Conservation (phyloP, 768 basidiomycete species). For the Daedaleopsis sinensis region DNA sequence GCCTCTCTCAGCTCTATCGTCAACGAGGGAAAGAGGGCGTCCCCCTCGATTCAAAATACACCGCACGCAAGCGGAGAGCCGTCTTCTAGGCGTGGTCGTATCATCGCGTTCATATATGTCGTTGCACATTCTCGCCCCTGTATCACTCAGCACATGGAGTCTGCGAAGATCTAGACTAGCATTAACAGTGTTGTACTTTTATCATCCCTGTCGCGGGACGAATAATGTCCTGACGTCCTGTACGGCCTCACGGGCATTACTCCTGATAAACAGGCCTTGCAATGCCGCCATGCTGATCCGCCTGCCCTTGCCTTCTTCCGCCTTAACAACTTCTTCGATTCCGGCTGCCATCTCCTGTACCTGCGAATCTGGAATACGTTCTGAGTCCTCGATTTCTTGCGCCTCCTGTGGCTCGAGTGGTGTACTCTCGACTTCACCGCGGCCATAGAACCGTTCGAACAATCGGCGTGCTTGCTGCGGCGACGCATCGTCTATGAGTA, state of each 20-base stretch:
- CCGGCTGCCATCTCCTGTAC: slow-evolving; percentile 50
- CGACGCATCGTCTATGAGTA: slow-evolving; percentile 85
- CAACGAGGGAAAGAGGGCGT: slow-evolving; percentile 85
- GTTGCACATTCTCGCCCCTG: neutral
- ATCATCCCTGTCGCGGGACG: slow-evolving; percentile 6
- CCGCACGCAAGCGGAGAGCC: slow-evolving; percentile 84
- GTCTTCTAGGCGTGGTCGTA: slow-evolving; percentile 54
- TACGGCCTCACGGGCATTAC: slow-evolving; percentile 58
- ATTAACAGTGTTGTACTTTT: slow-evolving; percentile 18
- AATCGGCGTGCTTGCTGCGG: slow-evolving; percentile 77
- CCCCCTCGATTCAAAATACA: slow-evolving; percentile 85
- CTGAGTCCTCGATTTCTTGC: slow-evolving; percentile 25
- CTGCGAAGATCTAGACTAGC: slow-evolving; percentile 5
- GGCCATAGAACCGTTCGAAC: slow-evolving; percentile 83
- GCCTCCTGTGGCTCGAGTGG: slow-evolving; percentile 24
- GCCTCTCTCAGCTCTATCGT: slow-evolving; percentile 65
- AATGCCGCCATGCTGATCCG: slow-evolving; percentile 93
- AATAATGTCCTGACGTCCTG: slow-evolving; percentile 46
- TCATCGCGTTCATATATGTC: neutral
- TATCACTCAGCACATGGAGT: slow-evolving; percentile 8
- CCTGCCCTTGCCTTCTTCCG: slow-evolving; percentile 53
- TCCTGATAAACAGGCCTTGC: slow-evolving; percentile 93
- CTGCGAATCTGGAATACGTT: slow-evolving; percentile 40
- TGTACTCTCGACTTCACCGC: slow-evolving; percentile 31
- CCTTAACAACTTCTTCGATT: slow-evolving; percentile 56